Evolutionary conservation across 2,329 filamentous ascomycete species (phyloP), one percentile per base, ranked within the genome.

Genomic region (Elsinoe ampelina): DNA sequence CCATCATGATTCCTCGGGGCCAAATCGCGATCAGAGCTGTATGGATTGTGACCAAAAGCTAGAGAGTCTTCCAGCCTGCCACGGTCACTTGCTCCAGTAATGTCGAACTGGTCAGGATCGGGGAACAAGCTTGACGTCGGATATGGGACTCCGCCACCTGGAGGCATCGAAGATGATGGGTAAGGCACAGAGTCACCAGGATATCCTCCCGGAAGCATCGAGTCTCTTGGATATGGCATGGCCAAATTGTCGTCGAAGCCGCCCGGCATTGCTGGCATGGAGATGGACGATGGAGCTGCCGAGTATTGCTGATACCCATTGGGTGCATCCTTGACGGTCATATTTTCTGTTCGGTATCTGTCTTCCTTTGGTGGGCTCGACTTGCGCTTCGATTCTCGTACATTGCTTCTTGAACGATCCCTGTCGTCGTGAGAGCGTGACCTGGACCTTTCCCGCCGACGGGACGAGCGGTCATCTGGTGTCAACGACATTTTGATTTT

Each of bases 401-500:
- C 42, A 34, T 42, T 45, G 42, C 54, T 56, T 30, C 54, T 32
- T 2, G 54, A 56, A 17, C 32, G 54, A 11, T 56, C 54, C 15
- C 54, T 17, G 19, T 48, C 54, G 22, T 47, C 39, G 41, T 17
- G 20, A 26, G 39, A 47, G 2, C 54, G 20, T n/a, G 54, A 56
- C 20, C 54, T 22, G n/a, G 54, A 56, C 17, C 54, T 32, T 32
- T 56, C 54, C 20, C 54, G 39, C 38, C 41, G 15, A 20, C 54
- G 54, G 3, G 54, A 56, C 11, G 54, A 56, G 22, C 54, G 54
- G 20, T 56, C 54, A 26, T 56, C 54, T 48, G 54, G 54, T 48
- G 41, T 34, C 39, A 56, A 36, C 20, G 54, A 56, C 54, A 56
- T 56, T 17, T 20, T 38, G 48, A 22, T 8, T 15, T 35, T 30